Conservation (phyloP, 2,329 filamentous ascomycete genomes). For the Sporothrix pseudoabietina region DNA sequence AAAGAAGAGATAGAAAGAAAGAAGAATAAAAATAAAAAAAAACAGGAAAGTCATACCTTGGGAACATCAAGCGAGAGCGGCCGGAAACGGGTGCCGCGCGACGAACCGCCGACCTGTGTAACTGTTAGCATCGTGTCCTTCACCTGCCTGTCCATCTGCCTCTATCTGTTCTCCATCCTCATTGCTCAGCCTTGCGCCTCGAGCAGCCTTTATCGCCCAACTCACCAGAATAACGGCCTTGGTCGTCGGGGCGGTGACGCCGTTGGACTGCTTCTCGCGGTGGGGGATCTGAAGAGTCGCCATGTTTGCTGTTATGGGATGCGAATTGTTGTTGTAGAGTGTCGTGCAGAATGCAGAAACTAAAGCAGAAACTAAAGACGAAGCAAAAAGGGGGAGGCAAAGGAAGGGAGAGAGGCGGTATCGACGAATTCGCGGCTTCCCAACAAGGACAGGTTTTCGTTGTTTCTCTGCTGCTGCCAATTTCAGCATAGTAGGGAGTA, state of each 20-base stretch:
- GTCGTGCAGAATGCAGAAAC: background rate
- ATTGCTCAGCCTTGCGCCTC: background rate
- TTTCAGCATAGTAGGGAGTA: background rate
- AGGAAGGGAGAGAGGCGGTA: background rate
- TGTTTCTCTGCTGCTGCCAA: constrained; percentile 6
- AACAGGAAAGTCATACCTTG: constrained; percentile 61
- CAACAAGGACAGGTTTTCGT: constrained; percentile 23
- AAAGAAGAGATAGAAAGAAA: background rate
- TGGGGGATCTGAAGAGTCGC: constrained; percentile 59
- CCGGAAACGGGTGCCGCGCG: constrained; percentile 91
- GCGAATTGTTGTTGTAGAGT: background rate
- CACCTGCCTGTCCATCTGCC: background rate
- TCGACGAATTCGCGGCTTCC: background rate
- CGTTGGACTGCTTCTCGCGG: constrained; percentile 54
- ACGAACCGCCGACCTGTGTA: constrained; percentile 84
- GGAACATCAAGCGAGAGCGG: constrained; percentile 93
- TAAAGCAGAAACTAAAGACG: background rate
- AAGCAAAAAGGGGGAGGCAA: background rate
- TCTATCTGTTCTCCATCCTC: background rate
- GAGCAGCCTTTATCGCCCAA: constrained; percentile 28
- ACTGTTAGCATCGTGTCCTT: constrained; percentile 34
- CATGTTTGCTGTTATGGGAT: constrained; percentile 42
- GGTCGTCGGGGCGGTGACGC: constrained; percentile 62
- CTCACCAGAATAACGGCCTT: constrained; percentile 93
- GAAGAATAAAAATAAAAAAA: no score